Evolutionary conservation across 2,329 filamentous ascomycete genomes (phyloP).

Genomic region (Beauveria bassiana): DNA sequence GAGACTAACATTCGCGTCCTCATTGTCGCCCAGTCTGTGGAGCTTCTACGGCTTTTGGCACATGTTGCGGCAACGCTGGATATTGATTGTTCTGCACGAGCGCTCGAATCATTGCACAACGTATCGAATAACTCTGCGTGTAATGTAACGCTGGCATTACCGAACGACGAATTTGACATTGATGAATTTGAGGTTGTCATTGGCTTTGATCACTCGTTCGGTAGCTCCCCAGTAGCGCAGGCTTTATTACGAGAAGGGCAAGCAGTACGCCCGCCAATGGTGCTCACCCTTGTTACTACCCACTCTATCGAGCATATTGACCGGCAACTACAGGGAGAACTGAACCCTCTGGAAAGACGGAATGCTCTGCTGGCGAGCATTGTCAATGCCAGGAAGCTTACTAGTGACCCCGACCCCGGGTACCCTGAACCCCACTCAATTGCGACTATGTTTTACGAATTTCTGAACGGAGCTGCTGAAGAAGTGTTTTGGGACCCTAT

Average conservation of each 20-base stretch:
- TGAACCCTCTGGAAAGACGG: conserved; percentile 37
- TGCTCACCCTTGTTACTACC: conserved; percentile 41
- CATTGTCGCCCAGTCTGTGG: conserved; percentile 43
- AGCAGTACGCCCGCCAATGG: conserved; percentile 30
- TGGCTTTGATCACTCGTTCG: conserved; percentile 45
- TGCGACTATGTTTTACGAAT: conserved; percentile 39
- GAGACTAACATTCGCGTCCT: conserved; percentile 39
- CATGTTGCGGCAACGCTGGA: conserved; percentile 36
- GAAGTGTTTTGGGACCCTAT: conserved; percentile 39
- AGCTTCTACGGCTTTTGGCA: conserved; percentile 44
- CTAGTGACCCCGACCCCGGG: conserved; percentile 33
- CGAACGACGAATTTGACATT: conserved; percentile 30
- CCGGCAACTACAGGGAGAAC: conserved; percentile 31
- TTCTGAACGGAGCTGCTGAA: conserved; percentile 31
- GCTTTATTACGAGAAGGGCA: conserved; percentile 14
- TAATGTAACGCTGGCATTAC: conserved; percentile 35
- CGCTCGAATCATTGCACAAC: conserved; percentile 20
- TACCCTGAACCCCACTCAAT: conserved; percentile 37
- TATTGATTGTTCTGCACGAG: conserved; percentile 27
- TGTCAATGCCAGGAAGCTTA: conserved; percentile 27
- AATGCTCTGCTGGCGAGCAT: conserved; percentile 35
- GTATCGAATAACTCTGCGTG: conserved; percentile 27
- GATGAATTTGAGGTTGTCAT: conserved; percentile 42
- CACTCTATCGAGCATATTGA: conserved; percentile 51
- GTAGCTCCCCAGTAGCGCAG: conserved; percentile 25